Conservation (phyloP, 148 eudicot species). For the Rhododendron ferrugineum region DNA sequence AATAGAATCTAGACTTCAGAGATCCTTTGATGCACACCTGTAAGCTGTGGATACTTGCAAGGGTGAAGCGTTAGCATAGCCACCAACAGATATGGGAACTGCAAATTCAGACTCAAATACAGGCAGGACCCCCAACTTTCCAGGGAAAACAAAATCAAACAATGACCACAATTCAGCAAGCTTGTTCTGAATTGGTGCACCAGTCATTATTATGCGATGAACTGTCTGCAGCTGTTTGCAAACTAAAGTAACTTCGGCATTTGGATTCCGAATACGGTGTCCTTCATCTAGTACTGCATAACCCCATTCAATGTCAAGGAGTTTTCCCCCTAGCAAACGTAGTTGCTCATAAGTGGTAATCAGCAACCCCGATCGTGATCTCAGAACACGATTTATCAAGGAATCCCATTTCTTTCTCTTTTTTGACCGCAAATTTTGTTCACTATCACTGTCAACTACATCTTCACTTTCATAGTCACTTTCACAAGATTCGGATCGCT, state of each 20-base stretch:
- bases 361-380: slow-evolving; percentile 76
- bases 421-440: slow-evolving; percentile 30
- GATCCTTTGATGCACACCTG: slow-evolving; percentile 42
- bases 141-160: slow-evolving; percentile 99
- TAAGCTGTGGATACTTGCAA: slow-evolving; percentile 98
- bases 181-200: slow-evolving; percentile 98
- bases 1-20: neutral
- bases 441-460: slow-evolving; percentile 44
- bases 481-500: slow-evolving; percentile 43
- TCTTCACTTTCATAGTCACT: slow-evolving; percentile 73
- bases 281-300: slow-evolving; percentile 97
- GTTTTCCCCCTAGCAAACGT: slow-evolving; percentile 68
- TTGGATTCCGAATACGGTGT: slow-evolving; percentile 94
- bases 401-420: slow-evolving; percentile 67
- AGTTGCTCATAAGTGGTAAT: slow-evolving; percentile 97
- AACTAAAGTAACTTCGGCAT: slow-evolving; percentile 90
- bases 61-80: slow-evolving; percentile 97
- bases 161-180: slow-evolving; percentile 92
- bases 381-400: slow-evolving; percentile 68
- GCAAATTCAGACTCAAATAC: slow-evolving; percentile 98
- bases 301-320: slow-evolving; percentile 92
- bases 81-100: slow-evolving; percentile 93
- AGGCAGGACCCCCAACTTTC: slow-evolving; percentile 96
- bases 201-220: slow-evolving; percentile 97
- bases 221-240: slow-evolving; percentile 98